Conservation (phyloP, 768 basidiomycete species). For the Harrya chromipes region DNA sequence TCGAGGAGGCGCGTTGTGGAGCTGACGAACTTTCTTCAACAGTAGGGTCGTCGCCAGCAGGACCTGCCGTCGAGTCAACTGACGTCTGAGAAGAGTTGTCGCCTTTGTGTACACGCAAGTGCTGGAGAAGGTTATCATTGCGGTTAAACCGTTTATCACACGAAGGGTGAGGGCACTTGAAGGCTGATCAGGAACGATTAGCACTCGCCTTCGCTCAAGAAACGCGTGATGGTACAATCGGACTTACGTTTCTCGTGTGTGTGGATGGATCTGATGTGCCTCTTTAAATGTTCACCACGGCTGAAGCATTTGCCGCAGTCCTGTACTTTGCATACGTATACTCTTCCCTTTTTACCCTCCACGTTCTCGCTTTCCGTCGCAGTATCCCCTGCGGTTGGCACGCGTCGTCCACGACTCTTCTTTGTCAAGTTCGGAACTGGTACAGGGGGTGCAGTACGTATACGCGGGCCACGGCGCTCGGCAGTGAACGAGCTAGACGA, state of each 20-base stretch:
- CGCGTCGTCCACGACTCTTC: conserved; percentile 75
- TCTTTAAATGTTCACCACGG: conserved; percentile 72
- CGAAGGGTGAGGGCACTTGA: conserved; percentile 61
- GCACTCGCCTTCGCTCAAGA: conserved; percentile 14
- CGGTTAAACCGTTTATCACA: conserved; percentile 77
- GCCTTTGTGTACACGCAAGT: conserved; percentile 65
- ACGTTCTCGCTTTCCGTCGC: conserved; percentile 20
- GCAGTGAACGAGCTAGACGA: conserved; percentile 35
- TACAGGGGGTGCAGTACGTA: conserved; percentile 57
- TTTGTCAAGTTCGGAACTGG: conserved; percentile 78
- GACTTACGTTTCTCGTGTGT: conserved; percentile 75
- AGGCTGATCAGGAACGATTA: conserved; percentile 48
- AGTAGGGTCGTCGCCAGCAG: conserved; percentile 22
- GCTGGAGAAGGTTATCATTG: conserved; percentile 79
- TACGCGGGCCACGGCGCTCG: conserved; percentile 46
- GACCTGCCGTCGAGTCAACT: conserved; percentile 27
- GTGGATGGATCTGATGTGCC: conserved; percentile 72
- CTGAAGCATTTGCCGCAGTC: conserved; percentile 73
- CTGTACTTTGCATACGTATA: conserved; percentile 63
- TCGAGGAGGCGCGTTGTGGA: conserved; percentile 25
- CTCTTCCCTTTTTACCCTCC: conserved; percentile 33
- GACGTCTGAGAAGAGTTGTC: conserved; percentile 35
- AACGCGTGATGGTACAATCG: conserved; percentile 13
- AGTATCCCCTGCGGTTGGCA: conserved; percentile 49
- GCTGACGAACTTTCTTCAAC: conserved; percentile 20